Base-by-base conservation (phyloP, 768 basidiomycete genomes). In the Lentinula detonsa region DNA sequence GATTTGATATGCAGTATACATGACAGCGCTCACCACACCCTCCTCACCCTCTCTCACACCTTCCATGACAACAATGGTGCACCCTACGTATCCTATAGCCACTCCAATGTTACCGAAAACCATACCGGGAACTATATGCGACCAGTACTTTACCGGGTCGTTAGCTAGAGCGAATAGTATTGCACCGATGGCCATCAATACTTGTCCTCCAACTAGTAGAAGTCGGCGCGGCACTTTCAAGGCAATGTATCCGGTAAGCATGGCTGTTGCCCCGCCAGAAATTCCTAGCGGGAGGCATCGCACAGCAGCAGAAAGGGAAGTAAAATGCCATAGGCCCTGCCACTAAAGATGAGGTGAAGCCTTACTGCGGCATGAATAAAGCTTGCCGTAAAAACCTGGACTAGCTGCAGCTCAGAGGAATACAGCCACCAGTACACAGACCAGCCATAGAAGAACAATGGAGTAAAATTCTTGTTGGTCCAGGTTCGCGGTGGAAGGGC, bases 81-180 rank as follows among this genome's bases (percentile, higher is more conserved):
- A 66, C 16, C 54, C 61, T 33, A 65, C 62, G 60, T 75, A 83
- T 6, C 71, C 66, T 53, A 81, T 64, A 70, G 75, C 76, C 0
- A 70, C 64, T 4, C 82, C 82, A 11, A 71, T 69, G 34, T 74
- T 75, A 7, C 81, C 82, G 51, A 83, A 62, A 37, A 72, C 61
- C 66, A 82, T 79, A 11, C 75, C 82, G 28, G 83, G 80, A 61
- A 83, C 76, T 35, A 78, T 65, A 59, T 72, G 69, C 0, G 65
- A 52, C 81, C 79, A 84, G 67, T 83, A 84, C 53, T 61, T 64
- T 2, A 63, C 61, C 4, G 73, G 72, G 5, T 59, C 65, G 60
- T 80, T 75, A 0, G 75, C 78, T 39, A 77, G 64, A 2, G 77
- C 74, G 49, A 83, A 69, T 16, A 83, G 66, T 50, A 70, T 59